These are phyloP conservation scores for Beauveria sp. DNA, from an alignment of 2,329 filamentous ascomycete genomes.

Conservation along the genomic window DNA sequence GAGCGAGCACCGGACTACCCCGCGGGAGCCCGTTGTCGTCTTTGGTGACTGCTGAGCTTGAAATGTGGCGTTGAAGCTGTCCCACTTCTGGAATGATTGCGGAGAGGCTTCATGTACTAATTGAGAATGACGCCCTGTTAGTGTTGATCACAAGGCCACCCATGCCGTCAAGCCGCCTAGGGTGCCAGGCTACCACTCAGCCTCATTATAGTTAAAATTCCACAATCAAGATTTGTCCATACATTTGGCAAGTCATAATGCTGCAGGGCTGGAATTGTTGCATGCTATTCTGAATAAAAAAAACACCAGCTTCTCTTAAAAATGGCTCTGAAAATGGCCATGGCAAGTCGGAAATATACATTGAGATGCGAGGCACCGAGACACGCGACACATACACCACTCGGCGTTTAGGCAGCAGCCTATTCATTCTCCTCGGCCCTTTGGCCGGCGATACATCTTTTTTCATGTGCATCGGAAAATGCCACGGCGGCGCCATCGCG, in stretches of 20 bases:
- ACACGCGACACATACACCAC: neutral
- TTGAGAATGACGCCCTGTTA: neutral
- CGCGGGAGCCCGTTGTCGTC: no score
- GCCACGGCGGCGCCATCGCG: neutral
- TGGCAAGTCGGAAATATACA: neutral
- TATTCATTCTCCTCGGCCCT: neutral
- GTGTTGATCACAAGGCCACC: neutral
- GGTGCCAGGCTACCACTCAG: neutral
- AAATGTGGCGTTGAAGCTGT: constrained; percentile 1
- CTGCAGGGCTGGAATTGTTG: neutral
- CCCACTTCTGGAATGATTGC: neutral
- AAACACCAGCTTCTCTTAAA: no score
- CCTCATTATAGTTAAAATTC: neutral
- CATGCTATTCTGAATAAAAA: no score
- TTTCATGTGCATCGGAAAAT: neutral
- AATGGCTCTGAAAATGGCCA: neutral
- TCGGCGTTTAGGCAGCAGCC: neutral
- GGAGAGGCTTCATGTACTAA: neutral
- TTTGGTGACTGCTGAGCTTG: neutral
- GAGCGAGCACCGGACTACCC: no score
- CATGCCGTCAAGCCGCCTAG: neutral
- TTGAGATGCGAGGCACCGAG: neutral
- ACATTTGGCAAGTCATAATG: neutral
- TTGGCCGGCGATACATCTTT: neutral
- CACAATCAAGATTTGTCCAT: neutral